Base-by-base conservation (phyloP, 176 grass and related monocot genomes). In the Juncus inflexus region DNA sequence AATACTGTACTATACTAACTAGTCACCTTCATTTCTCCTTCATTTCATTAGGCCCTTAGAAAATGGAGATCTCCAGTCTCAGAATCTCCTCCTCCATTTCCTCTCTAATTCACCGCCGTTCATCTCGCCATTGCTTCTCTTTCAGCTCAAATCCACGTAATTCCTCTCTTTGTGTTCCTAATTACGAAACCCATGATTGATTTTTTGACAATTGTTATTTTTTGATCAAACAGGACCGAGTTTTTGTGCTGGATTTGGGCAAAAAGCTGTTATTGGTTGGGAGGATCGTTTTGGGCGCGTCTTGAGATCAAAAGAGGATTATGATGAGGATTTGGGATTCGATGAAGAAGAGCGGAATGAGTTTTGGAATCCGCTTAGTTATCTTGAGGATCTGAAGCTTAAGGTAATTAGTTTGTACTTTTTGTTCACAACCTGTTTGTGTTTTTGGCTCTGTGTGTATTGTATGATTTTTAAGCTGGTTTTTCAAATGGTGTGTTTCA, bases 11-110 rank as follows among this genome's bases (percentile, higher is more conserved):
- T 28, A 28, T 28, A 28, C 19, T 28, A 28, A 28, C 19, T 28
- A 28, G 19, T 28, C 19, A 28, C 19, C 19, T 28, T 28, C 19
- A 28, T 28, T 28, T 28, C 19, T 28, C 1, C 19, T 28, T 28
- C 1, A 28, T 28, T 28, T 35, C 56, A 2, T 60, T 60, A 6
- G 15, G 19, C 10, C 51, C 42, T 7, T 35, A 3, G n/a, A 1
- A 56, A 50, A 69, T 69, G 66, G 66, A 69, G 66, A 49, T 69
- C 66, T 69, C 66, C 12, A 41, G 50, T 36, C 51, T 69, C 12
- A 13, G 56, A 13, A 4, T 49, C 1, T 69, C 51, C 12, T 56
- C 40, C 37, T 37, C 41, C 51, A 55, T 52, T 35, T 56, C 66
- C 12, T 3, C 11, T 8, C 51, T 45, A 28, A 28, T 28, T 28